These are phyloP conservation scores for Talaromyces liani DNA, from an alignment of 495 filamentous ascomycete species.

Conservation along the genomic window DNA sequence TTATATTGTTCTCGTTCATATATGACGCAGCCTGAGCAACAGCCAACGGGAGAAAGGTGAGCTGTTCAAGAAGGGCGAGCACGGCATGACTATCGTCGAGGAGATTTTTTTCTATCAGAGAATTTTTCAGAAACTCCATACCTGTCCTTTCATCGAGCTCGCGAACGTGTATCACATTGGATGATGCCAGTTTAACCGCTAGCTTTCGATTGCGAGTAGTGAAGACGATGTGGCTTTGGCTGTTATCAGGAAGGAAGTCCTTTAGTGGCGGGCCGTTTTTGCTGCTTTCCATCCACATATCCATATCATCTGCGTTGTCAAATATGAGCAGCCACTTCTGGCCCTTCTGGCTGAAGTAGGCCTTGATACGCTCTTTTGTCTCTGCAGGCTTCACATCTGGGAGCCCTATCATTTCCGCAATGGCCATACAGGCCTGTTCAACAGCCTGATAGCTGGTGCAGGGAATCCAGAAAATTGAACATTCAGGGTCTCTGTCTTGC, in stretches of 20 bases:
- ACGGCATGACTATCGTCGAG: conserved; percentile 10
- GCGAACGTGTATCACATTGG: conserved; percentile 17
- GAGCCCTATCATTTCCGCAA: conserved; percentile 22
- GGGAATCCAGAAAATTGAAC: conserved; percentile 39
- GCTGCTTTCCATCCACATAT: conserved; percentile 18
- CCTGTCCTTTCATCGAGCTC: conserved; percentile 22
- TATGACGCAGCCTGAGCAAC: conserved; percentile 37
- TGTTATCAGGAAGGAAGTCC: conserved; percentile 19
- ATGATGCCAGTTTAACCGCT: conserved; percentile 12
- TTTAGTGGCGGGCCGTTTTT: background rate
- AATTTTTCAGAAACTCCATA: conserved; percentile 15
- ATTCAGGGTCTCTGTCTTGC: conserved; percentile 12
- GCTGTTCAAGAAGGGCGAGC: conserved; percentile 21
- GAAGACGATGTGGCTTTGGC: conserved; percentile 27
- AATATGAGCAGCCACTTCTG: conserved; percentile 29
- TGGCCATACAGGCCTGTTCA: conserved; percentile 30
- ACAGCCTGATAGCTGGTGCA: conserved; percentile 26
- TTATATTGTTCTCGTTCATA: conserved; percentile 34
- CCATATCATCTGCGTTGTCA: conserved; percentile 34
- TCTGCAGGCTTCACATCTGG: conserved; percentile 15
- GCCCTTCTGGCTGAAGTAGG: conserved; percentile 20
- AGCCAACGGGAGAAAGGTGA: conserved; percentile 31
- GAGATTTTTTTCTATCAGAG: conserved; percentile 18
- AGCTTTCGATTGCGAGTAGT: conserved; percentile 26
- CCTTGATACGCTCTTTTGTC: conserved; percentile 20